These are phyloP conservation scores for Geosmithia putterillii DNA, from an alignment of 2,329 filamentous ascomycete genomes.

Conservation along the genomic window DNA sequence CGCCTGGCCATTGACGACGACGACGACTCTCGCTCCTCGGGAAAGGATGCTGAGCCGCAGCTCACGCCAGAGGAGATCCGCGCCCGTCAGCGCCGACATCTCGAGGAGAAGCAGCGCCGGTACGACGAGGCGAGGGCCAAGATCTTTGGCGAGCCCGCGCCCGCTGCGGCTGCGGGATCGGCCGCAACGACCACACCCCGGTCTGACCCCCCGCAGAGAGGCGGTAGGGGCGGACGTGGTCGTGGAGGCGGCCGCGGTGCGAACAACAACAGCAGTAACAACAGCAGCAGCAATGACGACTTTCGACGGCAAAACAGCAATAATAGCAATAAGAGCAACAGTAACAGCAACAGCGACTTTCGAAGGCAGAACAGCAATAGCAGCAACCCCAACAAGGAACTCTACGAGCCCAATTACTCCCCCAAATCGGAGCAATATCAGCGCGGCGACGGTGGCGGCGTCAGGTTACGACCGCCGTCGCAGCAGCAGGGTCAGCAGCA, in stretches of 20 bases:
- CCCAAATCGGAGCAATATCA: constrained; percentile 47
- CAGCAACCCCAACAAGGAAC: constrained; percentile 34
- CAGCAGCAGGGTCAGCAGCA: constrained; percentile 36
- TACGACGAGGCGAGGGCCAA: constrained; percentile 84
- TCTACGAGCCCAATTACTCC: constrained; percentile 68
- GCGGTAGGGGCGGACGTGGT: constrained; percentile 33
- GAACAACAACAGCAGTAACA: constrained; percentile 16
- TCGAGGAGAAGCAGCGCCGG: constrained; percentile 79
- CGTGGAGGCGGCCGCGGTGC: constrained; percentile 26
- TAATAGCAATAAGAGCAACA: constrained; percentile 16
- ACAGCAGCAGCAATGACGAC: constrained; percentile 8
- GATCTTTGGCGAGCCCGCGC: constrained; percentile 59
- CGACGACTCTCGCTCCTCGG: constrained; percentile 55
- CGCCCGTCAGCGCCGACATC: constrained; percentile 63
- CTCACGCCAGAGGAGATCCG: constrained; percentile 66
- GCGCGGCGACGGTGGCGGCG: constrained; percentile 24
- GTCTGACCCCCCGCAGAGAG: constrained; percentile 16
- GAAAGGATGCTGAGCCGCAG: constrained; percentile 44
- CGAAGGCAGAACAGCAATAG: constrained; percentile 11
- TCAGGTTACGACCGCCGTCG: constrained; percentile 9
- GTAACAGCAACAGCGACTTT: constrained; percentile 15
- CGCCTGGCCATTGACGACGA: constrained; percentile 31
- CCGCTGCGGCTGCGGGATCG: constrained; percentile 44
- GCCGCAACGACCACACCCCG: constrained; percentile 47
- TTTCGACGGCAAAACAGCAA: constrained; percentile 10